phyloP scores from a whole-genome alignment of 257 asterid genomes.

The Jacaranda mimosifolia region DNA sequence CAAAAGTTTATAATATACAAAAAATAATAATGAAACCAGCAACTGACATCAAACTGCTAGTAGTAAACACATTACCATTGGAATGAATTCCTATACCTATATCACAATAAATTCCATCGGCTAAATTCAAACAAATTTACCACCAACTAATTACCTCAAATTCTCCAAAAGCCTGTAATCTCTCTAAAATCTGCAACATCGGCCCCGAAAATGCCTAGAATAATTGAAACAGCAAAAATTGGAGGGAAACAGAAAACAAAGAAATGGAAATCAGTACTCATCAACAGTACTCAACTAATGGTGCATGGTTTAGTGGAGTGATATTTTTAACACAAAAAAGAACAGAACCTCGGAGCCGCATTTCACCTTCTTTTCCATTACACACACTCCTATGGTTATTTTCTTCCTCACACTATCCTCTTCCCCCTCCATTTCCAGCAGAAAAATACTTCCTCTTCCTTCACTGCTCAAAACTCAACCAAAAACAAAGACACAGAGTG shows the following conservation, averaged over 20 bases:
- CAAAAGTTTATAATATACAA: neutral
- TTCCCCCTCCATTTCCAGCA: conserved; percentile 52
- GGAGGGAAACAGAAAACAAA: neutral
- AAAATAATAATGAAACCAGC: neutral
- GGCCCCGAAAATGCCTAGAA: conserved; percentile 80
- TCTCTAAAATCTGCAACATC: conserved; percentile 86
- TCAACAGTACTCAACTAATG: conserved; percentile 18
- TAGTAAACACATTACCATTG: neutral
- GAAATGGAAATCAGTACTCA: conserved; percentile 28
- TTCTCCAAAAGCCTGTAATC: conserved; percentile 89
- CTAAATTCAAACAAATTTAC: neutral
- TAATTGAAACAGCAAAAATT: conserved; percentile 9
- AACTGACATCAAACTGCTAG: conserved; percentile 17
- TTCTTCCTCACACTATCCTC: conserved; percentile 51
- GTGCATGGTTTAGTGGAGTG: conserved; percentile 46
- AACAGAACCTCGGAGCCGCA: conserved; percentile 95
- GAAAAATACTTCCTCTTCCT: conserved; percentile 20
- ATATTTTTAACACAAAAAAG: conserved; percentile 43
- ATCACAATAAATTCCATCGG: neutral
- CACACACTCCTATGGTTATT: conserved; percentile 90
- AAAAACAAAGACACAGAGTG: conserved; percentile 6
- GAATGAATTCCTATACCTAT: neutral
- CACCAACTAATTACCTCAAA: conserved; percentile 66
- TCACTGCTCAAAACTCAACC: conserved; percentile 40
- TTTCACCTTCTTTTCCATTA: conserved; percentile 99